These are phyloP conservation scores for Fusarium chuoi DNA, from an alignment of 2,329 filamentous ascomycete genomes.

Conservation along the genomic window DNA sequence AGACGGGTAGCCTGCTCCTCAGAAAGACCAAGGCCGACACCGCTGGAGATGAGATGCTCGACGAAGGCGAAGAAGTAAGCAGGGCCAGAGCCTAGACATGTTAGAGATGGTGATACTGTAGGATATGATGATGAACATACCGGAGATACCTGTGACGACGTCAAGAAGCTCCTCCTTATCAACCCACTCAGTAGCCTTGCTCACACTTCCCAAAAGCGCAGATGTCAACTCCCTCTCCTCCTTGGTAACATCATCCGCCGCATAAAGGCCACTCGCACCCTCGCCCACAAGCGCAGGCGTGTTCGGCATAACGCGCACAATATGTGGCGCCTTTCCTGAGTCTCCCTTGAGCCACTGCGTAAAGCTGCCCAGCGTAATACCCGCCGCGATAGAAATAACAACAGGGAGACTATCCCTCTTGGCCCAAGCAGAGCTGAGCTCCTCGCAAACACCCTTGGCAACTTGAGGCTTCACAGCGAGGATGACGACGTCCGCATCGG, in stretches of 20 bases:
- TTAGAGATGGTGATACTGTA: background rate
- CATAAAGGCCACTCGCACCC: conserved; percentile 60
- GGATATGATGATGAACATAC: conserved; percentile 42
- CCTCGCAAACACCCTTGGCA: conserved; percentile 57
- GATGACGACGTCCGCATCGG: conserved; percentile 58
- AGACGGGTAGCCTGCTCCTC: conserved; percentile 60
- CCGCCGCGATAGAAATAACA: conserved; percentile 61
- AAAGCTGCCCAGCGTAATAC: conserved; percentile 58
- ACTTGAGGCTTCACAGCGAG: conserved; percentile 64
- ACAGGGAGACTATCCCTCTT: conserved; percentile 51
- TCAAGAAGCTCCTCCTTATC: conserved; percentile 61
- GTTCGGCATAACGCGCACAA: conserved; percentile 65
- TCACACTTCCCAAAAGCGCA: conserved; percentile 57
- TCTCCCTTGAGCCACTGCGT: conserved; percentile 54
- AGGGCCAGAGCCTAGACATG: conserved; percentile 56
- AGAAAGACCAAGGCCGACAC: conserved; percentile 56
- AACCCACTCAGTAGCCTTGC: conserved; percentile 61
- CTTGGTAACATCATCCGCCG: conserved; percentile 54
- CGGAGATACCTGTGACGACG: conserved; percentile 61
- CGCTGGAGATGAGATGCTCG: conserved; percentile 60
- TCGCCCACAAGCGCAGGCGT: conserved; percentile 62
- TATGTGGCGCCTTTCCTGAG: conserved; percentile 53
- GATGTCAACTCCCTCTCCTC: conserved; percentile 56
- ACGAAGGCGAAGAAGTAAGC: conserved; percentile 66
- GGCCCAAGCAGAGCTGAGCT: conserved; percentile 55